These are phyloP conservation scores for Jatropha multifida DNA, from an alignment of 441 rosid genomes.

Conservation along the genomic window DNA sequence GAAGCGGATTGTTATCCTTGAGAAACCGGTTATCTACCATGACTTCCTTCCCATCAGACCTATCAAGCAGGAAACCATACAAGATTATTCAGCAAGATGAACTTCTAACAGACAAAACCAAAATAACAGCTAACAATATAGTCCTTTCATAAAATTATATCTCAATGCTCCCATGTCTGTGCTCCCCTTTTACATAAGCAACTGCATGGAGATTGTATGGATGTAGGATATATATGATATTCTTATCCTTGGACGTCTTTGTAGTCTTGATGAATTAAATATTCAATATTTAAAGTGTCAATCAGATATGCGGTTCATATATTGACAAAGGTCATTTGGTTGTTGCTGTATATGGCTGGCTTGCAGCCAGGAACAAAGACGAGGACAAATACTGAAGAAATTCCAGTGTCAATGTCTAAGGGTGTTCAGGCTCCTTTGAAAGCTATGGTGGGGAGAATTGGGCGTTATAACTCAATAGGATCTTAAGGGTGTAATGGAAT, in stretches of 20 bases:
- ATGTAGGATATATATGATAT: neutral
- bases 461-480: neutral
- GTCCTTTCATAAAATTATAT: neutral
- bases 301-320: neutral
- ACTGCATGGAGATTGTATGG: neutral
- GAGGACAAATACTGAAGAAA: neutral
- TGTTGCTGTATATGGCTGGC: neutral
- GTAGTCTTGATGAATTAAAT: neutral
- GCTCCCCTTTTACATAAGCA: neutral
- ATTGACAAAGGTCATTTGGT: neutral
- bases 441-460: neutral
- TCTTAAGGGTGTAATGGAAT: too few relatives aligned
- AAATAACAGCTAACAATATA: neutral
- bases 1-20: conserved; percentile 78
- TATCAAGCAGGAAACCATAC: conserved; percentile 26
- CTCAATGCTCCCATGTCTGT: neutral
- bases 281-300: neutral
- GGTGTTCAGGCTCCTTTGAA: neutral
- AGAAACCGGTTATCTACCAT: conserved; percentile 82
- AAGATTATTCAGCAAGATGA: neutral
- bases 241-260: neutral
- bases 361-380: neutral
- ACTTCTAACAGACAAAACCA: neutral
- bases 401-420: neutral
- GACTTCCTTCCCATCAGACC: conserved; percentile 91